Evolutionary conservation across 1,139 yeast species (phyloP), one percentile per base, ranked within the genome.

Genomic region (Waltiozyma solani): DNA sequence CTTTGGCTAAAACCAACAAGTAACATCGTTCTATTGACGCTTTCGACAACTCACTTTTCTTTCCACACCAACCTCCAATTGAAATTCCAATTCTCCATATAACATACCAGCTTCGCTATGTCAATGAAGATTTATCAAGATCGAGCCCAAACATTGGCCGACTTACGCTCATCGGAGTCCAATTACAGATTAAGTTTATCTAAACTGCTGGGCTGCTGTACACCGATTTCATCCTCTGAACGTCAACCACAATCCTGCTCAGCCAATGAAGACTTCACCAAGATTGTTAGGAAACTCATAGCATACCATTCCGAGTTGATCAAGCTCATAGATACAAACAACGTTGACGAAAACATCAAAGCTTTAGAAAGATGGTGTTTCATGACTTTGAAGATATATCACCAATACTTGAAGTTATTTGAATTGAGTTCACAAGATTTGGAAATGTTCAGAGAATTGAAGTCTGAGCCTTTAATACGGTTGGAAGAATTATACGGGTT

Each of bases 381-480:
- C 31, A 35, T 38, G 20, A 51, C 49, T 11, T 42, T 51, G 3
- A 43, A 53, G 3, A 46, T 48, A 31, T 59, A 59, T 38, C 38
- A 48, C 19, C 42, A 46, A 18, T 69, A 67, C 43, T 47, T 63
- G 31, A 40, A 48, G 12, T 41, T 47, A 15, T 69, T 64, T 49
- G 46, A 42, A 22, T 48, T 58, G 30, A 56, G 56, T 34, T 43
- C 54, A 1, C 58, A 57, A 25, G 66, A 64, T 31, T 40, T 64
- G 2, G 58, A 60, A 7, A 52, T 60, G 4, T 63, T 31, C 17
- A 31, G 15, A 12, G 33, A 31, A 23, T 19, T 31, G 23, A 31
- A 31, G 15, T 20, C 22, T 3, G 23, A 31, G 13, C 33, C 33
- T 11, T 20, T 31, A 15, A 31, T 31, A 5, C 18, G 23, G 19